phyloP scores from a whole-genome alignment of 2,329 filamentous ascomycete species.

The Ceratocystis albifundus region DNA sequence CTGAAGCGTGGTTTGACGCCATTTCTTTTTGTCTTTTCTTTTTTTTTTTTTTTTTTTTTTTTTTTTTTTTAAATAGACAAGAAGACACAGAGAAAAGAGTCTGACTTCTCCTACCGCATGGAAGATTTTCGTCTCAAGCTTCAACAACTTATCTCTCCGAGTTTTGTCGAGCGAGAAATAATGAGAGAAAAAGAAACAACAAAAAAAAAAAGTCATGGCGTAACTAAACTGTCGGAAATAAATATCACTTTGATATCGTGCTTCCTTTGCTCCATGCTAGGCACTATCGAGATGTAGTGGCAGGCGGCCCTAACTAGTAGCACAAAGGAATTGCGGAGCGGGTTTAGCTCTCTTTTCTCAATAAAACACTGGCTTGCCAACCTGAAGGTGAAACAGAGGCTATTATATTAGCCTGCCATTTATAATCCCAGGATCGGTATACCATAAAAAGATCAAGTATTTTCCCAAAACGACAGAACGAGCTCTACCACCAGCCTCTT shows the following conservation, averaged over 20 bases:
- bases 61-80: too few relatives aligned
- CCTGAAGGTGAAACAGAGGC: slow-evolving; percentile 11
- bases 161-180: neutral
- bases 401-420: neutral
- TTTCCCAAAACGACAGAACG: neutral
- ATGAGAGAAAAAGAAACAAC: neutral
- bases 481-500: neutral
- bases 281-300: neutral
- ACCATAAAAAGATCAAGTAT: neutral
- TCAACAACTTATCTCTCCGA: neutral
- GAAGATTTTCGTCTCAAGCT: slow-evolving; percentile 5
- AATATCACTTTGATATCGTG: neutral
- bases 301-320: neutral
- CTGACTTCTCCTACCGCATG: neutral
- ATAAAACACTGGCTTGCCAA: slow-evolving; percentile 6
- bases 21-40: neutral
- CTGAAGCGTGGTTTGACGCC: neutral
- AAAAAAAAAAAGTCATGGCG: neutral
- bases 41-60: too few relatives aligned
- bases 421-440: neutral
- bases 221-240: neutral
- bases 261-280: neutral
- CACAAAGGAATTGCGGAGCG: neutral
- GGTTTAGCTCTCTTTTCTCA: neutral
- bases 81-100: too few relatives aligned